A percentile compares a stretch with the other conserved stretches of the same genome.
These are phyloP conservation scores for Stenocarpella maydis DNA, from an alignment of 2,329 filamentous ascomycete genomes.

Conservation along the genomic window DNA sequence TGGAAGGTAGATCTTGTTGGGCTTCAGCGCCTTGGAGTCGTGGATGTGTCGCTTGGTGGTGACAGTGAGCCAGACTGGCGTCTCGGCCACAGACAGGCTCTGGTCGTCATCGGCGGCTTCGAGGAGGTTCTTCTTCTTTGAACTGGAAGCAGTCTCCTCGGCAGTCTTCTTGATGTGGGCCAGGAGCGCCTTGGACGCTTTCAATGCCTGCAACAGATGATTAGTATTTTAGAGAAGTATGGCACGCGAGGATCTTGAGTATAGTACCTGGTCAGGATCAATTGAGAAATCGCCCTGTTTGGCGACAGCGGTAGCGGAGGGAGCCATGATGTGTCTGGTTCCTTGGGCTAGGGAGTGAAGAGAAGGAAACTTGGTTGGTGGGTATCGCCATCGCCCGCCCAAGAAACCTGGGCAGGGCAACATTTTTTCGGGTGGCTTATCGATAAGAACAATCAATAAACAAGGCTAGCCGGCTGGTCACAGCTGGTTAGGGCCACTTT, in stretches of 20 bases:
- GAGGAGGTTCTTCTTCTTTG: constrained; percentile 65
- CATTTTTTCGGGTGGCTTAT: constrained; percentile 30
- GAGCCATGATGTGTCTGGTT: constrained; percentile 42
- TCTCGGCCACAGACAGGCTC: constrained; percentile 51
- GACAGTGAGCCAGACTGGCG: constrained; percentile 68
- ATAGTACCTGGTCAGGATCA: constrained; percentile 46
- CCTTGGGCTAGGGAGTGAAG: constrained; percentile 1
- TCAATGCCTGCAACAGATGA: constrained; percentile 56
- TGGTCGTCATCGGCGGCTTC: constrained; percentile 55
- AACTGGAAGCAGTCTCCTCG: constrained; percentile 53
- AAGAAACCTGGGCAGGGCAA: constrained; percentile 24
- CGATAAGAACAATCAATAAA: constrained; percentile 21
- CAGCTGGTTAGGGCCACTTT: constrained; percentile 15
- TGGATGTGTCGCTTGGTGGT: constrained; percentile 72
- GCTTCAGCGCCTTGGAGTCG: constrained; percentile 83
- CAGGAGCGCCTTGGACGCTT: constrained; percentile 69
- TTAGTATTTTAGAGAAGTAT: constrained; percentile 24
- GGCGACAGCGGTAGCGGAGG: constrained; percentile 44
- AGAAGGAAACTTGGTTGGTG: constrained; percentile 5
- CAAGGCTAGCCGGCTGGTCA: constrained; percentile 3
- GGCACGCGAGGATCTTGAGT: neutral
- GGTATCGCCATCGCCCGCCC: neutral
- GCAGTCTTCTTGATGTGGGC: constrained; percentile 67
- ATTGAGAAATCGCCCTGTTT: constrained; percentile 45
- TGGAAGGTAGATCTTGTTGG: constrained; percentile 80